A percentile compares a stretch with the other conserved stretches of the same genome.
Evolutionary conservation across 202 grass and related monocot species (phyloP).

Genomic region (Alloteropsis angusta): DNA sequence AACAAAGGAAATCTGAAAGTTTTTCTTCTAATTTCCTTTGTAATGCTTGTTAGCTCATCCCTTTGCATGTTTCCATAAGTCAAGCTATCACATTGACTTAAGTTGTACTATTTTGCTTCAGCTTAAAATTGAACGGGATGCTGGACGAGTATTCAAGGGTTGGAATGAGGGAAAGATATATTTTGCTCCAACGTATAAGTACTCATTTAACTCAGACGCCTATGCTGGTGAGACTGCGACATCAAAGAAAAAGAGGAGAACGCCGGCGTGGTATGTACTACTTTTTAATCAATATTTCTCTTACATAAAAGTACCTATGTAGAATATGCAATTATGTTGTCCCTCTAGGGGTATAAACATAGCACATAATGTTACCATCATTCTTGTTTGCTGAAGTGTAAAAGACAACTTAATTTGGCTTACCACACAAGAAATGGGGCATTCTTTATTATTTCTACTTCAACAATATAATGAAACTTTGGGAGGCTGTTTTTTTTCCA

Average conservation of each 20-base stretch:
- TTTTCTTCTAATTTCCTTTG: background rate
- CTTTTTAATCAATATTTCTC: slow-evolving; percentile 2
- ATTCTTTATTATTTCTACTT: background rate
- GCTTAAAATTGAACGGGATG: slow-evolving; percentile 86
- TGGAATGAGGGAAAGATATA: slow-evolving; percentile 96
- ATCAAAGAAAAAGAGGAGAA: slow-evolving; percentile 96
- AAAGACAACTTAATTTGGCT: background rate
- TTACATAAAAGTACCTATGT: background rate
- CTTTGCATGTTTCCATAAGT: background rate
- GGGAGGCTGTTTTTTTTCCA: too few species aligned
- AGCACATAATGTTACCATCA: background rate
- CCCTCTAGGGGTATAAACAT: background rate
- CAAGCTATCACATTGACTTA: background rate
- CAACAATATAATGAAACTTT: too few species aligned
- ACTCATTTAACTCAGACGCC: slow-evolving; percentile 77
- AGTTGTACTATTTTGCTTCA: slow-evolving; percentile 34
- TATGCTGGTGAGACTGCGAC: slow-evolving; percentile 80
- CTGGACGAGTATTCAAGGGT: slow-evolving; percentile 74
- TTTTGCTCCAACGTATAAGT: slow-evolving; percentile 98
- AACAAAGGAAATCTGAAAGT: background rate
- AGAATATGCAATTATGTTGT: slow-evolving; percentile 14
- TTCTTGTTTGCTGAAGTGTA: background rate
- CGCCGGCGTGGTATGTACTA: slow-evolving; percentile 68
- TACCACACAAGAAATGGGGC: background rate
- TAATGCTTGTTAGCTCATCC: background rate